phyloP scores from a whole-genome alignment of 345 rosid species.

The Eucalyptus tenuipes region DNA sequence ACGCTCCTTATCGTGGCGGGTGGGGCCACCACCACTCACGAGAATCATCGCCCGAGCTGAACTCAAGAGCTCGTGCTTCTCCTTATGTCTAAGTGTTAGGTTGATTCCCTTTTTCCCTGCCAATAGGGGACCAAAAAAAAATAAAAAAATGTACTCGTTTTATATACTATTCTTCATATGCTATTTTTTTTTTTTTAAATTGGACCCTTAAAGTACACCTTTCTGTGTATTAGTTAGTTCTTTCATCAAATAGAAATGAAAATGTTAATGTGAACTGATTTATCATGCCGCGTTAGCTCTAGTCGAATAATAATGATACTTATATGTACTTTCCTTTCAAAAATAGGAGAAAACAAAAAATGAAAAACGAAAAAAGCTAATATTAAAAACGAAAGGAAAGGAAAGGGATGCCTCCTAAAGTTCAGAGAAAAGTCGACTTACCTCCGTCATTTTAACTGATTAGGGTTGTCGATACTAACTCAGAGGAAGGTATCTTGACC shows the following conservation, averaged over 20 bases:
- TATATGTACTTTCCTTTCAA: rapidly evolving
- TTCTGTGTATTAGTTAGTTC: neutral
- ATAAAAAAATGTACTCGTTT: neutral
- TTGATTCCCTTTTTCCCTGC: neutral
- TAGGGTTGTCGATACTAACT: neutral
- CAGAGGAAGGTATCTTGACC: neutral
- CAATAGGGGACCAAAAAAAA: neutral
- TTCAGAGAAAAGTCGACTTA: neutral
- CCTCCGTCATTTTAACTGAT: neutral
- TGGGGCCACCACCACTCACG: neutral
- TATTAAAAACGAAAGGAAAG: neutral
- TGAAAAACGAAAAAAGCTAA: rapidly evolving
- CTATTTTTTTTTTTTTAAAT: neutral
- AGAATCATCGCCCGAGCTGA: neutral
- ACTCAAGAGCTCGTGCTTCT: neutral
- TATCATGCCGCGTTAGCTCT: rapidly evolving
- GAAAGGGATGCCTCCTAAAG: neutral
- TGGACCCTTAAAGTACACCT: neutral
- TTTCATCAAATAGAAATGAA: neutral
- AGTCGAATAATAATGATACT: rapidly evolving
- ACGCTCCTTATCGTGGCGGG: neutral
- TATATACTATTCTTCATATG: neutral
- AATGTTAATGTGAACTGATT: neutral
- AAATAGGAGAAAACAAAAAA: neutral
- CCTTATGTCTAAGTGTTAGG: neutral